Evolutionary conservation across 1,284 basidiomycete species (phyloP).

Genomic region (Neolentinus lepideus): DNA sequence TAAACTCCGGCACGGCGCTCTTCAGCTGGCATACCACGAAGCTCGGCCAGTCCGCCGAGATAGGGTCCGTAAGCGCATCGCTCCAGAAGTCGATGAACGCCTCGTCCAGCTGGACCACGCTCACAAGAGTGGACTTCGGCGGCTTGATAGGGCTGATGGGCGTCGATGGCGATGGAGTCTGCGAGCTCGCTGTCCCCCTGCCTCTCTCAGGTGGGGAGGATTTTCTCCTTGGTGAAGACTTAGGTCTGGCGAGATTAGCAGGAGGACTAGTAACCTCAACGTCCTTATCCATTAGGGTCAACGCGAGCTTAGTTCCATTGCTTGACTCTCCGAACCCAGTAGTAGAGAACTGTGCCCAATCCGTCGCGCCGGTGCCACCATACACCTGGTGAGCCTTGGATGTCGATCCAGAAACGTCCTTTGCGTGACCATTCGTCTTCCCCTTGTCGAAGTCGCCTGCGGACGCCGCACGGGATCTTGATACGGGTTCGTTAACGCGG

Average conservation of each 20-base stretch:
- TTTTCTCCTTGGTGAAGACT: too few species aligned
- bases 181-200: slow-evolving; percentile 16
- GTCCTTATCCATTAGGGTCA: slow-evolving; percentile 51
- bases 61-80: slow-evolving; percentile 60
- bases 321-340: slow-evolving; percentile 50
- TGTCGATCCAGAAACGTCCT: slow-evolving; percentile 11
- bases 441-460: slow-evolving; percentile 9
- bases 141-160: slow-evolving; percentile 16
- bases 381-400: slow-evolving; percentile 7
- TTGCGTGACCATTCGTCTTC: slow-evolving; percentile 8
- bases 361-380: slow-evolving; percentile 16
- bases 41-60: slow-evolving; percentile 52
- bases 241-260: slow-evolving; percentile 13
- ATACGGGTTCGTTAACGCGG: slow-evolving; percentile 11
- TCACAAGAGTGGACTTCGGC: slow-evolving; percentile 36
- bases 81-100: slow-evolving; percentile 76
- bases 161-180: slow-evolving; percentile 7
- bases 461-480: slow-evolving; percentile 20
- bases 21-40: slow-evolving; percentile 66
- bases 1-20: slow-evolving; percentile 15
- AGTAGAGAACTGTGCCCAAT: slow-evolving; percentile 45
- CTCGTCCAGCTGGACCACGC: slow-evolving; percentile 57
- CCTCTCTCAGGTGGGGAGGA: too few species aligned
- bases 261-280: slow-evolving; percentile 49
- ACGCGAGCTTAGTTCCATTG: slow-evolving; percentile 39